Evolutionary conservation across 768 basidiomycete species (phyloP).

Genomic region (Chalciporus chontae): DNA sequence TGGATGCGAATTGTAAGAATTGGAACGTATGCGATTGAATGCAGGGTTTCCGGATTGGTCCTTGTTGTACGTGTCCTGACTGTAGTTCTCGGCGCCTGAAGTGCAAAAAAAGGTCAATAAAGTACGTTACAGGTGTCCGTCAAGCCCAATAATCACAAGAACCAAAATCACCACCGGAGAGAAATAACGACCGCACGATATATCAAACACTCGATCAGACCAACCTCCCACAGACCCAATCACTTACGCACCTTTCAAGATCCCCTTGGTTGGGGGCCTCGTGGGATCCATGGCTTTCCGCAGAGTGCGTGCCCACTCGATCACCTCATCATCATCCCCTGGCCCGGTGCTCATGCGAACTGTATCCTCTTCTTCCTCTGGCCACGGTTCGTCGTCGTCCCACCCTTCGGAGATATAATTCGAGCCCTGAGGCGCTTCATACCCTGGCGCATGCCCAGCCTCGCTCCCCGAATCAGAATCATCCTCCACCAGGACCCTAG

Average conservation of each 20-base stretch:
- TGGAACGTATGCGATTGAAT: slow-evolving; percentile 64
- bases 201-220: slow-evolving; percentile 7
- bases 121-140: background rate
- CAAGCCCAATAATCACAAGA: background rate
- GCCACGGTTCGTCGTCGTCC: slow-evolving; percentile 81
- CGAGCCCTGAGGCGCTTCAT: slow-evolving; percentile 34
- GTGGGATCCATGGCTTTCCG: slow-evolving; percentile 70
- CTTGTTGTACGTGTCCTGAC: slow-evolving; percentile 53
- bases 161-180: background rate
- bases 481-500: slow-evolving; percentile 62
- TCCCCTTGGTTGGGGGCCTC: slow-evolving; percentile 70
- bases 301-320: slow-evolving; percentile 75
- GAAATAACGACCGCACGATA: background rate
- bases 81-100: slow-evolving; percentile 65
- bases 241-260: slow-evolving; percentile 63
- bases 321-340: slow-evolving; percentile 52
- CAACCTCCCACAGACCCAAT: background rate
- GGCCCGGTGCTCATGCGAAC: slow-evolving; percentile 42
- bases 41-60: slow-evolving; percentile 39
- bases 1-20: slow-evolving; percentile 68
- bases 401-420: slow-evolving; percentile 59
- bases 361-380: slow-evolving; percentile 68
- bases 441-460: slow-evolving; percentile 40
- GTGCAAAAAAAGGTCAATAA: background rate
- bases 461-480: slow-evolving; percentile 62